A percentile compares a stretch with the other conserved stretches of the same genome.
Evolutionary conservation across 345 rosid species (phyloP).

Genomic region (Arabis alpina): DNA sequence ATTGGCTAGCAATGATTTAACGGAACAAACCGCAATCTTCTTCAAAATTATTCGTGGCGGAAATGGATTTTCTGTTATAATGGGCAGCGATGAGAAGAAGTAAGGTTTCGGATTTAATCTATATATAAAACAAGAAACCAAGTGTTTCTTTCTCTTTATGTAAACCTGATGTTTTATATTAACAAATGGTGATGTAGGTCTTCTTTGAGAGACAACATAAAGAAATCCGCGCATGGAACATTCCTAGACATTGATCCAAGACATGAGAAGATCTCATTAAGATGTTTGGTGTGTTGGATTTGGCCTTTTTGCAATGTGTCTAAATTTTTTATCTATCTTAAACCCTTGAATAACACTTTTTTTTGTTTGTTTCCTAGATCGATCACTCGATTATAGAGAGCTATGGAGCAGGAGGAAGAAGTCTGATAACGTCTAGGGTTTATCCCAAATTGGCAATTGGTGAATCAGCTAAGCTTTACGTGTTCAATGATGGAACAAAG

Average conservation of each 20-base stretch:
- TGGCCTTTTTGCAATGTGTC: no score
- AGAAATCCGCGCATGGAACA: slow-evolving; percentile 50
- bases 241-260: slow-evolving; percentile 50
- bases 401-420: slow-evolving; percentile 58
- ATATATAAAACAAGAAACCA: not conserved
- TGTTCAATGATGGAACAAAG: slow-evolving; percentile 56
- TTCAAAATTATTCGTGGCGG: slow-evolving; percentile 55
- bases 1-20: slow-evolving; percentile 57
- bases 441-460: slow-evolving; percentile 56
- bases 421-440: slow-evolving; percentile 64
- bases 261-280: slow-evolving; percentile 53
- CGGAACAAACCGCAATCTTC: slow-evolving; percentile 66
- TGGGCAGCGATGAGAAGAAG: slow-evolving; percentile 48
- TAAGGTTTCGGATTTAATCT: not conserved
- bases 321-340: no score
- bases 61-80: slow-evolving; percentile 48
- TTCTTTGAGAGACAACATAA: slow-evolving; percentile 43
- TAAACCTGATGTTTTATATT: not conserved
- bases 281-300: slow-evolving; percentile 54
- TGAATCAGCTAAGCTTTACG: slow-evolving; percentile 45
- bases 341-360: not conserved
- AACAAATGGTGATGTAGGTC: slow-evolving; percentile 48
- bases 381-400: slow-evolving; percentile 60
- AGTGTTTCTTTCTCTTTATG: not conserved
- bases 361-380: slow-evolving; percentile 41